Evolutionary conservation across 305 asterid genomes (phyloP).

Genomic region (Solanum hybrid): DNA sequence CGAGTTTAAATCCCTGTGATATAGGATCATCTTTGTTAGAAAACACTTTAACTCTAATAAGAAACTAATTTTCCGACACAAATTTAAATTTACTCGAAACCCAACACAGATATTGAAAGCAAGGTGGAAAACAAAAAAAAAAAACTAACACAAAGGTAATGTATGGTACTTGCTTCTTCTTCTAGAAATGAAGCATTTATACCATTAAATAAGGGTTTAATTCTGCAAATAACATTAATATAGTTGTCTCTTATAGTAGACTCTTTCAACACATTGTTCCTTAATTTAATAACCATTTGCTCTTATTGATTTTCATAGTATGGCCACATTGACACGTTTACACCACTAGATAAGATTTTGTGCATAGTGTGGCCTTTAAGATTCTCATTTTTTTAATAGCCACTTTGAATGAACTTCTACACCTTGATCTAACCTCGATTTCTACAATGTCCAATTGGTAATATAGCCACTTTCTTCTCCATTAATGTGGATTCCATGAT

Average conservation of each 20-base stretch:
- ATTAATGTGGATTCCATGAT: not conserved
- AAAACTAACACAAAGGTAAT: not conserved
- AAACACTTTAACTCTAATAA: not conserved
- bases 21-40: not conserved
- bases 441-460: not conserved
- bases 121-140: not conserved
- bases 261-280: not conserved
- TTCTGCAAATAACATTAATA: not conserved
- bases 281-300: not conserved
- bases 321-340: not conserved
- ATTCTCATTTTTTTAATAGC: not conserved
- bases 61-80: not conserved
- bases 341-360: not conserved
- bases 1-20: not conserved
- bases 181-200: not conserved
- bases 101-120: not conserved
- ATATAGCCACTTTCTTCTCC: not conserved
- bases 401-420: not conserved
- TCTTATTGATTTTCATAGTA: not conserved
- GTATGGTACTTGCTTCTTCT: not conserved
- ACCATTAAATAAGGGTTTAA: not conserved
- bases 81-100: not conserved
- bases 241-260: not conserved
- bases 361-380: not conserved
- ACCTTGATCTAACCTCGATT: slow-evolving; percentile 4